Evolutionary conservation across 2,329 filamentous ascomycete species (phyloP).

Genomic region (Didymella arachidicola): DNA sequence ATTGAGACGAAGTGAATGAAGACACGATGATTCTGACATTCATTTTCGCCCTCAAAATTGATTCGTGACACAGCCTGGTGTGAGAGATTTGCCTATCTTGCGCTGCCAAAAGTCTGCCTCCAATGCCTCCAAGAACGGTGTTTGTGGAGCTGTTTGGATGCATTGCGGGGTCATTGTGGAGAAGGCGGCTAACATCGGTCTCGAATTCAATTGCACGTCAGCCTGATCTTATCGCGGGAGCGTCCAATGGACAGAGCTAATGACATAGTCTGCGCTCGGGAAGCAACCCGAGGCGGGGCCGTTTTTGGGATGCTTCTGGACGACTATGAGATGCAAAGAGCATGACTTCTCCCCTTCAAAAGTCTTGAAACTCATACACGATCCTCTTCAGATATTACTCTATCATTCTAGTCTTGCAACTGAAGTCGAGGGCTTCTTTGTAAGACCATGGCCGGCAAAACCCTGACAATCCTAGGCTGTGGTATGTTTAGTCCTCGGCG

Average conservation of each 20-base stretch:
- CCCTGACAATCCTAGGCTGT: constrained; percentile 42
- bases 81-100: neutral
- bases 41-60: neutral
- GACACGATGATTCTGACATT: neutral
- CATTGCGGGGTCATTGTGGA: constrained; percentile 19
- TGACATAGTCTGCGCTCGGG: constrained; percentile 15
- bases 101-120: neutral
- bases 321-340: neutral
- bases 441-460: constrained; percentile 16
- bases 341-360: neutral
- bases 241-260: neutral
- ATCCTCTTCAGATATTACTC: neutral
- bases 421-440: neutral
- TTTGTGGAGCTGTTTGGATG: constrained; percentile 5
- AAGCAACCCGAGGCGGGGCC: constrained; percentile 18
- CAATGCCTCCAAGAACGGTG: constrained; percentile 7
- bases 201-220: constrained; percentile 4
- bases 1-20: constrained; percentile 7
- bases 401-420: neutral
- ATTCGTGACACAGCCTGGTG: neutral
- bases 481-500: constrained; percentile 24
- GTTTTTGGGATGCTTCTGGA: neutral
- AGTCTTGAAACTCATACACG: neutral
- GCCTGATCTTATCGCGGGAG: constrained; percentile 14
- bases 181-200: constrained; percentile 17